A percentile compares a stretch with the other conserved stretches of the same genome.
phyloP scores from a whole-genome alignment of 805 yeast species.

The Nakazawaea sp. region DNA sequence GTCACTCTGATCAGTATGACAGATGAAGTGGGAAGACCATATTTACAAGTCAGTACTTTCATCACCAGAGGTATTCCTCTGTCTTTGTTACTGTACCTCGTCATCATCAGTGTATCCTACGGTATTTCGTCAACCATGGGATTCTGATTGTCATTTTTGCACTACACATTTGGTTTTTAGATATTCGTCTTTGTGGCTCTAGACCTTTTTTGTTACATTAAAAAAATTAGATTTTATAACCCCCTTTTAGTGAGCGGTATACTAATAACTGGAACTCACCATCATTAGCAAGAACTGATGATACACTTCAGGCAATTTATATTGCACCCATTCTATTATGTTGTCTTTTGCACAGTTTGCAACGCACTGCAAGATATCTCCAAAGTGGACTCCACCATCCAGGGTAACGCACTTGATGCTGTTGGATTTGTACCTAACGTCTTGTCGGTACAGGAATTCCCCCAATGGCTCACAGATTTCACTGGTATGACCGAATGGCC shows the following conservation, averaged over 20 bases:
- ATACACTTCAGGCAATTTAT: background rate
- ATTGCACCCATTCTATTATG: too few relatives aligned
- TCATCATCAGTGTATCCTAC: slow-evolving; percentile 42
- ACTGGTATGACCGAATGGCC: slow-evolving; percentile 84
- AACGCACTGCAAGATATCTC: too few relatives aligned
- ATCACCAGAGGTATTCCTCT: slow-evolving; percentile 48
- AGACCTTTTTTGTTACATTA: too few relatives aligned
- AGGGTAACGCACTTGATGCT: slow-evolving; percentile 5
- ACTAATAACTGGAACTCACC: too few relatives aligned
- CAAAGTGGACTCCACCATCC: too few relatives aligned
- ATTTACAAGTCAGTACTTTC: slow-evolving; percentile 38
- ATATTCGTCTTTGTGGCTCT: too few relatives aligned
- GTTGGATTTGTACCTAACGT: slow-evolving; percentile 10
- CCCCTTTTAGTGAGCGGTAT: too few relatives aligned
- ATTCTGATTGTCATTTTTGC: too few relatives aligned
- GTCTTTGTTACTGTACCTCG: slow-evolving; percentile 35
- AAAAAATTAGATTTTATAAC: too few relatives aligned
- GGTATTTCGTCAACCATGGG: slow-evolving; percentile 37
- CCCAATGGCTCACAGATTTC: slow-evolving; percentile 69
- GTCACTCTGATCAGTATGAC: slow-evolving; percentile 52
- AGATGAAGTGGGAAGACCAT: slow-evolving; percentile 46
- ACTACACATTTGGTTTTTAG: too few relatives aligned
- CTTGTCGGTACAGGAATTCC: slow-evolving; percentile 32
- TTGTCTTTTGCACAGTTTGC: too few relatives aligned
- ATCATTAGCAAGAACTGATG: background rate